These are phyloP conservation scores for Fraxinus excelsior DNA, from an alignment of 257 asterid species.

Conservation along the genomic window DNA sequence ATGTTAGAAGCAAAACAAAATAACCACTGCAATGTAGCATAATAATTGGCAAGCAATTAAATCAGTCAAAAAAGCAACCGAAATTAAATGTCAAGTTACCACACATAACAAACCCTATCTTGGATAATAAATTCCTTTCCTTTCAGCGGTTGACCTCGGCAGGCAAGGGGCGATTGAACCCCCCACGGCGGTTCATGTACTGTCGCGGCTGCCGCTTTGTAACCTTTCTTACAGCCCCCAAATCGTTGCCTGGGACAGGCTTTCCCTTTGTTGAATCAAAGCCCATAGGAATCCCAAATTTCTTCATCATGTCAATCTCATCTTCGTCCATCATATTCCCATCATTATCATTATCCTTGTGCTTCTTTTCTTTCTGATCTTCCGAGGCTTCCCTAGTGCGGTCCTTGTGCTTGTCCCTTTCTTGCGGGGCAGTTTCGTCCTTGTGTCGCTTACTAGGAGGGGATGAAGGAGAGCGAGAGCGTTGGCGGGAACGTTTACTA, in stretches of 20 bases:
- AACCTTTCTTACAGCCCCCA: constrained; percentile 89
- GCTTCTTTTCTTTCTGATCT: constrained; percentile 49
- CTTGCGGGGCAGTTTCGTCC: constrained; percentile 46
- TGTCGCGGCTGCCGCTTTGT: constrained; percentile 97
- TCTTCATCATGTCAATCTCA: constrained; percentile 95
- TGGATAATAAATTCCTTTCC: constrained; percentile 9
- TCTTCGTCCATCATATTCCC: constrained; percentile 68
- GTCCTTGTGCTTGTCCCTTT: constrained; percentile 46
- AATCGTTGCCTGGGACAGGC: constrained; percentile 79
- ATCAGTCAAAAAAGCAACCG: neutral
- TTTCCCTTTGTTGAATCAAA: constrained; percentile 95
- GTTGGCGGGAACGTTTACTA: constrained; percentile 58
- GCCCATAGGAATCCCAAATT: constrained; percentile 84
- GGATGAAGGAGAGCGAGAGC: constrained; percentile 38
- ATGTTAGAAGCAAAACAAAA: too few species aligned
- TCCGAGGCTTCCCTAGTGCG: constrained; percentile 31
- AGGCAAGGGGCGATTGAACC: constrained; percentile 96
- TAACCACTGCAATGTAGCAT: neutral
- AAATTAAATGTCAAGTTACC: constrained; percentile 2
- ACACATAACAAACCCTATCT: constrained; percentile 44
- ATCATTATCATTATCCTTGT: constrained; percentile 43
- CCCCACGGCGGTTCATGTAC: constrained; percentile 98
- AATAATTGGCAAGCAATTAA: neutral
- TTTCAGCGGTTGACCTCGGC: constrained; percentile 72
- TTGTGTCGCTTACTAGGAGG: constrained; percentile 79